Conservation (phyloP, 2,329 filamentous ascomycete genomes). For the Trichophyton rubrum region DNA sequence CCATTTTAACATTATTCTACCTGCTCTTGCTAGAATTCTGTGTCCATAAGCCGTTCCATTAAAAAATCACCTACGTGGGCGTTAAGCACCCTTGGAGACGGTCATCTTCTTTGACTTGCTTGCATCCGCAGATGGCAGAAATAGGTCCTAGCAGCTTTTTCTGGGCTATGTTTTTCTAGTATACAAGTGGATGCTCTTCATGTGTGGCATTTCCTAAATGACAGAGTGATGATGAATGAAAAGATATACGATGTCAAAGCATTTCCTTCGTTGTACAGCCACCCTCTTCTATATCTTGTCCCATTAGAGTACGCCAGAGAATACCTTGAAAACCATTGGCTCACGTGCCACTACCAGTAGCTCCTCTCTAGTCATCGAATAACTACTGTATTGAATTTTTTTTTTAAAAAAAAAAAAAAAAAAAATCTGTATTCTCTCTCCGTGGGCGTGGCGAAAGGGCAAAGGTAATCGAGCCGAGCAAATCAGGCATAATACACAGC, state of each 20-base stretch:
- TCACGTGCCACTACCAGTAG: neutral
- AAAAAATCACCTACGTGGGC: neutral
- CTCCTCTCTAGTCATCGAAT: no score
- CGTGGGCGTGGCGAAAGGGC: neutral
- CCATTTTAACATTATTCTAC: neutral
- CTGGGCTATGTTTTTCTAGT: slow-evolving; percentile 1
- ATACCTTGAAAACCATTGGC: neutral
- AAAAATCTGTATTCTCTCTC: neutral
- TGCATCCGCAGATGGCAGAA: neutral
- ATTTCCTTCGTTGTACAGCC: neutral
- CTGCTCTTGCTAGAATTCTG: slow-evolving; percentile 3
- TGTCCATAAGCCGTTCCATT: neutral
- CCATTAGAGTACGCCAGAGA: neutral
- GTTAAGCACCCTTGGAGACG: neutral
- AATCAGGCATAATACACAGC: neutral
- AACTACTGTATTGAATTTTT: no score
- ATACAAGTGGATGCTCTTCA: neutral
- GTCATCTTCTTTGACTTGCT: neutral
- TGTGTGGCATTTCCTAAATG: neutral
- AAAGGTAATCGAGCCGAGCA: neutral
- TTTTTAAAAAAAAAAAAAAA: no score
- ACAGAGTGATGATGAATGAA: slow-evolving; percentile 5
- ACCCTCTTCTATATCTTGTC: neutral
- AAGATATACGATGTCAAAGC: slow-evolving; percentile 2
- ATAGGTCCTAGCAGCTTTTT: neutral